Conservation (phyloP, 768 basidiomycete species). For the Tulasnella sp. region DNA sequence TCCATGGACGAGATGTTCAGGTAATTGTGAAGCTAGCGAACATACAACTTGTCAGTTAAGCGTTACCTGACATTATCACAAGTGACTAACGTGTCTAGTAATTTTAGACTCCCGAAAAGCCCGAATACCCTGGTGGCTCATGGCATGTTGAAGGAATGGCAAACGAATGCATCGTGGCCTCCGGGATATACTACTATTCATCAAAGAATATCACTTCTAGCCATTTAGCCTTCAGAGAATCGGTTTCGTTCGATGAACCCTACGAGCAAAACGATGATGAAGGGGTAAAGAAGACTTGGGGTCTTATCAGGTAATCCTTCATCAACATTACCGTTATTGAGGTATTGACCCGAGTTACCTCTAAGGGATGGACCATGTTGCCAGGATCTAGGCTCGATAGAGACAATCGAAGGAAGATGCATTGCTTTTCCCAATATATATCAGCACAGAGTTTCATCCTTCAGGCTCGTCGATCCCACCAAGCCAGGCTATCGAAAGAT, state of each 20-base stretch:
- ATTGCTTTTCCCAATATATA: constrained; percentile 16
- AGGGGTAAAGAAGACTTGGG: neutral
- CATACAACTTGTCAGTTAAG: constrained; percentile 31
- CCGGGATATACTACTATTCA: neutral
- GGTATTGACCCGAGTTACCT: too few relatives aligned
- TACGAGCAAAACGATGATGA: constrained; percentile 5
- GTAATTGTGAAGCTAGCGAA: constrained; percentile 34
- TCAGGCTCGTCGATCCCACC: neutral
- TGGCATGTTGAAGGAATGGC: constrained; percentile 40
- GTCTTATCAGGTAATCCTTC: neutral
- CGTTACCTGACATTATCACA: too few relatives aligned
- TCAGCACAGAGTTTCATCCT: constrained; percentile 13
- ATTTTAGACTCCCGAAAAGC: constrained; percentile 26
- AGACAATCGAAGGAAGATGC: constrained; percentile 6
- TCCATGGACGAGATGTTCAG: constrained; percentile 29
- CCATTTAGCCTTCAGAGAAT: constrained; percentile 2
- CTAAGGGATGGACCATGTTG: neutral
- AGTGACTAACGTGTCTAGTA: neutral
- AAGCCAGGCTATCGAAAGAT: constrained; percentile 15
- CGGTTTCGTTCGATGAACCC: neutral
- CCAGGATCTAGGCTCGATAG: neutral
- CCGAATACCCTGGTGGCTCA: constrained; percentile 26
- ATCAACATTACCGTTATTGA: too few relatives aligned
- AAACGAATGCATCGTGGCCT: neutral
- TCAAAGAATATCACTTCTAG: constrained; percentile 12